A percentile compares a stretch with the other conserved stretches of the same genome.
Evolutionary conservation across 495 filamentous ascomycete species (phyloP).

Genomic region (Niebla homalea): DNA sequence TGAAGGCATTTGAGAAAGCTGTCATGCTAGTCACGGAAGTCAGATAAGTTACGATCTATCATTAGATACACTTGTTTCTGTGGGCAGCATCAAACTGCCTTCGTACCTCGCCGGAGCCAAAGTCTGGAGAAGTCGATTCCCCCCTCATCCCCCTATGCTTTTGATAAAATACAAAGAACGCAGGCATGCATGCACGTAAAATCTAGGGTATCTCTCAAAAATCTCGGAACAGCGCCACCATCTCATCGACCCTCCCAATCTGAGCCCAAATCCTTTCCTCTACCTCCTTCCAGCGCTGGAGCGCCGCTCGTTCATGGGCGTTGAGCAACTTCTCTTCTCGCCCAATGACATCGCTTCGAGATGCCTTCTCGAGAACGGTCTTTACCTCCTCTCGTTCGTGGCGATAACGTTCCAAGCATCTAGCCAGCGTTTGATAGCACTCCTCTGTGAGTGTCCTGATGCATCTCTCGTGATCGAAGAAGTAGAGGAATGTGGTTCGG

Average conservation of each 20-base stretch:
- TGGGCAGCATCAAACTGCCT: too few species aligned
- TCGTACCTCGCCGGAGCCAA: too few species aligned
- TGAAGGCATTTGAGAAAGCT: too few species aligned
- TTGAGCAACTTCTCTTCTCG: slow-evolving; percentile 65
- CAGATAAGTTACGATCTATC: too few species aligned
- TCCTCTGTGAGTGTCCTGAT: slow-evolving; percentile 53
- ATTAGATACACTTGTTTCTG: too few species aligned
- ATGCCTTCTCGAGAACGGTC: slow-evolving; percentile 58
- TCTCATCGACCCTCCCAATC: slow-evolving; percentile 65
- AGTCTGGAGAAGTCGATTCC: too few species aligned
- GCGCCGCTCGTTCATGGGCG: slow-evolving; percentile 48
- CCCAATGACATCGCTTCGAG: slow-evolving; percentile 70
- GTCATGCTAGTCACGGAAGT: too few species aligned
- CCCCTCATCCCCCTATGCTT: too few species aligned
- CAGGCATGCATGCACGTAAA: too few species aligned
- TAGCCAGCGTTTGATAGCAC: slow-evolving; percentile 80
- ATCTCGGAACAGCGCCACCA: slow-evolving; percentile 72
- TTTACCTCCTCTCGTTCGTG: slow-evolving; percentile 54
- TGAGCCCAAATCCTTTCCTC: slow-evolving; percentile 69
- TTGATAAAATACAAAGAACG: too few species aligned
- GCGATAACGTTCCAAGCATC: slow-evolving; percentile 60
- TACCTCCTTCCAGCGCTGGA: slow-evolving; percentile 52
- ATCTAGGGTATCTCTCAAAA: slow-evolving; percentile 36
- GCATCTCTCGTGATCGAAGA: slow-evolving; percentile 63
- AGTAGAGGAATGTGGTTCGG: slow-evolving; percentile 78